Conservation (phyloP, 306 rosid genomes). For the Sophora flavescens region DNA sequence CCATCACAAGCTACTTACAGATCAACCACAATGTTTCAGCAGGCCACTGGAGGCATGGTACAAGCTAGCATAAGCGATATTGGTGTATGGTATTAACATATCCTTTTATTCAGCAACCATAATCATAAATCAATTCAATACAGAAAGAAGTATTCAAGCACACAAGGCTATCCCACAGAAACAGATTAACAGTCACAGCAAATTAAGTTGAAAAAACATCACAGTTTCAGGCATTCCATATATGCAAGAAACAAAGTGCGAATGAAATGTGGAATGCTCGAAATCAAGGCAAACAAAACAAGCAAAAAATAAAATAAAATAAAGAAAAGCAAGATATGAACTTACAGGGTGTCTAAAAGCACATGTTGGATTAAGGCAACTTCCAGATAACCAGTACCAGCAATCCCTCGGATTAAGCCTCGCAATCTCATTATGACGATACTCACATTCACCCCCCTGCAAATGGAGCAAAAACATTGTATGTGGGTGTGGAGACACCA, state of each 20-base stretch:
- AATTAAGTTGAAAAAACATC: neutral
- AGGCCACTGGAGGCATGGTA: neutral
- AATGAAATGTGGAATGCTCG: neutral
- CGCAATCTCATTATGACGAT: slow-evolving; percentile 83
- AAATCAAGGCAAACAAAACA: neutral
- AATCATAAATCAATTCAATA: neutral
- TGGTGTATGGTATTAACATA: neutral
- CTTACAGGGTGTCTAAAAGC: slow-evolving; percentile 96
- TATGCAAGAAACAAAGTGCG: neutral
- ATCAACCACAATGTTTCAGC: slow-evolving; percentile 25
- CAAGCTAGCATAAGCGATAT: slow-evolving; percentile 8
- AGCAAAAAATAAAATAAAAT: neutral
- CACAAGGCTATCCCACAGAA: neutral
- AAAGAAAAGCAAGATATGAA: neutral
- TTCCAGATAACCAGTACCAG: slow-evolving; percentile 91
- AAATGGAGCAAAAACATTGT: neutral
- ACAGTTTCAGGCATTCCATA: slow-evolving; percentile 23
- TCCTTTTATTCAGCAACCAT: slow-evolving; percentile 28
- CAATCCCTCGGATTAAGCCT: slow-evolving; percentile 93
- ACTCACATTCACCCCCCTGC: slow-evolving; percentile 92
- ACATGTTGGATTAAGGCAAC: slow-evolving; percentile 77
- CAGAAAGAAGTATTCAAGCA: slow-evolving; percentile 6
- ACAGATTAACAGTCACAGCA: neutral
- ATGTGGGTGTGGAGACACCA: too few species aligned
- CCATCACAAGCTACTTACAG: slow-evolving; percentile 8